Percentiles rank a stretch among this genome's conserved stretches.
phyloP scores from a whole-genome alignment of 2,329 filamentous ascomycete species.

The Colletotrichum orbiculare region DNA sequence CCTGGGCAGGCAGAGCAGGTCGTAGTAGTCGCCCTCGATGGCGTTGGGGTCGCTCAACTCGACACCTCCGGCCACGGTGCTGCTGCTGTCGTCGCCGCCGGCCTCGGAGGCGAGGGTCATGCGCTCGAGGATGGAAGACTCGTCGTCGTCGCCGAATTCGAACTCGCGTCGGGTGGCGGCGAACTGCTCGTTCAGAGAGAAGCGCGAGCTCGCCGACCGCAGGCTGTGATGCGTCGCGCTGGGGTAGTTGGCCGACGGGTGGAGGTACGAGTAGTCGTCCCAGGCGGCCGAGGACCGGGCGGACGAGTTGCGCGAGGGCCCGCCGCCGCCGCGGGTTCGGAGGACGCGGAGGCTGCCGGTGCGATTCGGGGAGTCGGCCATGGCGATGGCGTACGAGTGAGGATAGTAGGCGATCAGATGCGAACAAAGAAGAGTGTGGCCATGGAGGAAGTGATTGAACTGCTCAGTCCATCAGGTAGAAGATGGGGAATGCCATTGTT shows the following conservation, averaged over 20 bases:
- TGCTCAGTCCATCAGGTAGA: neutral
- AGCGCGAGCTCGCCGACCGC: conserved; percentile 54
- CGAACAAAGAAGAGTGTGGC: neutral
- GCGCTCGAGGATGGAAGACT: conserved; percentile 54
- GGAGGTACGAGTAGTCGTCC: conserved; percentile 36
- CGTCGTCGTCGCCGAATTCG: conserved; percentile 61
- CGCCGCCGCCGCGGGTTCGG: conserved; percentile 36
- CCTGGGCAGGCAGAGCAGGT: conserved; percentile 56
- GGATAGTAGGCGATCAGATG: neutral
- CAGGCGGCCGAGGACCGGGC: conserved; percentile 40
- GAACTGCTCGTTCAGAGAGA: conserved; percentile 61
- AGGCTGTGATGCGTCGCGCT: conserved; percentile 39
- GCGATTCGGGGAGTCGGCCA: conserved; percentile 42
- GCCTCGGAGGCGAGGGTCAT: conserved; percentile 42
- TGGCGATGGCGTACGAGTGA: conserved; percentile 21
- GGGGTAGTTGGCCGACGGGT: conserved; percentile 22
- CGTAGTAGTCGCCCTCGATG: conserved; percentile 52
- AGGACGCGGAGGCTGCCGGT: conserved; percentile 45
- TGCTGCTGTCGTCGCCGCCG: conserved; percentile 38
- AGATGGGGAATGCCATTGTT: conserved; percentile 4
- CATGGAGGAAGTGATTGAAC: neutral
- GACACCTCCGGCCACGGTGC: conserved; percentile 15
- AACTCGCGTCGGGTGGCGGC: conserved; percentile 58
- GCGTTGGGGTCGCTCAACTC: conserved; percentile 28
- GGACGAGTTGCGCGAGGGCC: conserved; percentile 40